Percentiles rank a stretch among this genome's conserved stretches.
Conservation (phyloP, 306 rosid species). For the Albizia julibrissin region DNA sequence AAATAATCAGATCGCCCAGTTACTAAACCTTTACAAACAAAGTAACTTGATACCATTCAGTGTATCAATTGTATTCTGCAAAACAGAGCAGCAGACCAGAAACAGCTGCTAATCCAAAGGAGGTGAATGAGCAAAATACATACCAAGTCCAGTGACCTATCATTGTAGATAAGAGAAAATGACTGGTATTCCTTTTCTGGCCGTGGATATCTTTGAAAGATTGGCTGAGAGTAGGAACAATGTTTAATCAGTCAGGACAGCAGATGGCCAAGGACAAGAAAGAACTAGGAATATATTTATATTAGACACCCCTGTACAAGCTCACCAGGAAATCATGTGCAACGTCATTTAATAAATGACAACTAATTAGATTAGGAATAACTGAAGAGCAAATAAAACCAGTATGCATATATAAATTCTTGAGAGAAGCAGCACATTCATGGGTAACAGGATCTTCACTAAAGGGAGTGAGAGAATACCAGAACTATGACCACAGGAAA, state of each 20-base stretch:
- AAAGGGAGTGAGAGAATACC: not conserved
- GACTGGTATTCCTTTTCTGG: conserved; percentile 99
- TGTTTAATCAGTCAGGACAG: conserved; percentile 46
- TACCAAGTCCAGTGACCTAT: conserved; percentile 95
- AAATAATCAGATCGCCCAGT: conserved; percentile 37
- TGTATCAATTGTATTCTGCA: conserved; percentile 23
- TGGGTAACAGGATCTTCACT: not conserved
- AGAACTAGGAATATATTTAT: conserved; percentile 25
- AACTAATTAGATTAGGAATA: conserved; percentile 27
- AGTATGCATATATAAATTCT: conserved; percentile 22
- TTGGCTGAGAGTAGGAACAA: conserved; percentile 65
- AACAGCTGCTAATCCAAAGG: conserved; percentile 21
- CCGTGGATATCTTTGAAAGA: conserved; percentile 97
- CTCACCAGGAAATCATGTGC: conserved; percentile 23
- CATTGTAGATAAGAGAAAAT: conserved; percentile 94
- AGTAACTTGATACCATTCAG: conserved; percentile 15
- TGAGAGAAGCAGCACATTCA: not conserved
- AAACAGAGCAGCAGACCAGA: conserved; percentile 26
- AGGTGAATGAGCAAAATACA: conserved; percentile 30
- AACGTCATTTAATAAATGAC: conserved; percentile 17
- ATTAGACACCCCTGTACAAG: conserved; percentile 16
- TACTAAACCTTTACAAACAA: conserved; percentile 30
- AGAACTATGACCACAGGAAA: not conserved
- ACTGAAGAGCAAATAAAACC: conserved; percentile 27
- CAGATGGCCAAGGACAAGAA: conserved; percentile 34